Percentiles rank a stretch among this genome's conserved stretches.
phyloP scores from a whole-genome alignment of 257 asterid genomes.

The Solanum medicagineum region DNA sequence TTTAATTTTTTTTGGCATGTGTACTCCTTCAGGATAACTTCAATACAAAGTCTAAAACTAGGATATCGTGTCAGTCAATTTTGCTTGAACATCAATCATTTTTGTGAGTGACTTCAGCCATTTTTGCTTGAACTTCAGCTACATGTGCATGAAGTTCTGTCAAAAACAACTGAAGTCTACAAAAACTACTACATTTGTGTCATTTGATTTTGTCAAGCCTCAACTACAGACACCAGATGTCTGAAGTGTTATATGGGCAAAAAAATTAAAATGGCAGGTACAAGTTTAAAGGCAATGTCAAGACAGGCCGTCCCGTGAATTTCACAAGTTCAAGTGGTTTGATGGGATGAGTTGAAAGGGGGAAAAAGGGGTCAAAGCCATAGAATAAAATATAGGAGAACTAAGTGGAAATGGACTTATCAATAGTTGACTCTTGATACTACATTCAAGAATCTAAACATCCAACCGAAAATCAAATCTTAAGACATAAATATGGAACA shows the following conservation, averaged over 20 bases:
- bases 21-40: not conserved
- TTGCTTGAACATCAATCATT: not conserved
- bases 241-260: not conserved
- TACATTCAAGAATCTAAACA: not conserved
- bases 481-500: not conserved
- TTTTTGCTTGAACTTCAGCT: not conserved
- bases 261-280: not conserved
- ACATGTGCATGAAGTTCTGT: not conserved
- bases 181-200: not conserved
- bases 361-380: not conserved
- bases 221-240: not conserved
- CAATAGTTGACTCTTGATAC: not conserved
- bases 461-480: not conserved
- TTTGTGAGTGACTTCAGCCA: not conserved
- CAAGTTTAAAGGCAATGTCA: not conserved
- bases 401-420: not conserved
- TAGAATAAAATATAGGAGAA: not conserved
- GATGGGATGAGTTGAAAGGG: not conserved
- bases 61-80: not conserved
- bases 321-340: not conserved
- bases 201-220: not conserved
- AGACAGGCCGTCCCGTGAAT: not conserved
- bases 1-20: not conserved
- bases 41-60: not conserved
- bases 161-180: not conserved